Base-by-base conservation (phyloP, 192 early-diverging fungal species). In the Backusella australiensis region DNA sequence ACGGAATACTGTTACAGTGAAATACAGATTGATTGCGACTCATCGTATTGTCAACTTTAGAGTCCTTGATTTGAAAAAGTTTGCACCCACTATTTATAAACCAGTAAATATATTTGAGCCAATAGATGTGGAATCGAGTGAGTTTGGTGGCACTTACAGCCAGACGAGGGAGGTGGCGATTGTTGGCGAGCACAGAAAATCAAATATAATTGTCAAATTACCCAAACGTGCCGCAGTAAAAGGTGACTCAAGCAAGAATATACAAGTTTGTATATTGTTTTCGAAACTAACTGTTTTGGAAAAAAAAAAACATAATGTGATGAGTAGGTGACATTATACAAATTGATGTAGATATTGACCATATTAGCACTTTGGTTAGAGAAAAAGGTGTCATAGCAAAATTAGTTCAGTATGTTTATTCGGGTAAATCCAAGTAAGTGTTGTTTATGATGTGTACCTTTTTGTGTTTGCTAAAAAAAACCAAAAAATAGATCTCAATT, bases 171-270 rank as follows among this genome's bases (percentile, higher is more conserved):
- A 71, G 14, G n/a, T 71, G n/a, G 23, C 23, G 5, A 44, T 71
- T 41, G 17, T 21, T 17, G 70, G 70, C 26, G 42, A 36, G n/a
- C 21, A 44, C 29, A 71, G 23, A 32, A 26, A 21, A 32, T 71
- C 70, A 19, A 71, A 39, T 15, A 71, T 46, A 29, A 32, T 71
- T 71, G 70, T 26, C 35, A 71, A 63, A 63, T 63, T 63, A 63
- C 56, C 56, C 23, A 63, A 71, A 49, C 23, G 70, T 49, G 70
- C 70, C 23, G 70, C 70, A 41, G 70, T 71, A 23, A 71, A 44
- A 71, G 42, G 70, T 71, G 46, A 36, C 19, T n/a, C 15, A 36
- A 34, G 32, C 32, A 32, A 36, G 38, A 68, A 38, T 36, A 36
- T 35, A 34, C 8, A n/a, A 68, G 67, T n/a, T 19, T 8, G 32